Base-by-base conservation (phyloP, 768 basidiomycete species). In the Daedaleopsis nitida region DNA sequence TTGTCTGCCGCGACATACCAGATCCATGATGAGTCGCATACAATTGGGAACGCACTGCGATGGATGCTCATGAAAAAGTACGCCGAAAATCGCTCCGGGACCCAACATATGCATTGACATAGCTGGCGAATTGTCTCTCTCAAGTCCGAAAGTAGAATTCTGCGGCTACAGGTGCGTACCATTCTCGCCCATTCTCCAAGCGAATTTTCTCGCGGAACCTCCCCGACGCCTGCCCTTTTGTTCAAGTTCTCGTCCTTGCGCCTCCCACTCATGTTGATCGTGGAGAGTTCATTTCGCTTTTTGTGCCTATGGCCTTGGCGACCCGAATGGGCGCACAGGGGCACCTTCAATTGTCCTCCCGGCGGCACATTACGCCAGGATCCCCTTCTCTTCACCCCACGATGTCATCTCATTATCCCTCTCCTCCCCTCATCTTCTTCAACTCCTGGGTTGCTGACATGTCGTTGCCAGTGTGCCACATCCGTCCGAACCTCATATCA, bases 1-100 rank as follows among this genome's bases (percentile, higher is more conserved):
- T 80, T 95, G 65, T 91, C 92, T 17, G 86, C 91, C 7, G 95
- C 91, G 7, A 98, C 96, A 1, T 99, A 88, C 77, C 92, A 91
- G 72, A 89, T 98, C 49, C 81, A 88, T 71, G 89, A 98, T 70
- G 97, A 99, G 77, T 89, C 93, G 1, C 96, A 99, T 75, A 98
- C 96, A 1, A 85, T 98, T 27, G 97, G 97, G 6, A 99, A 99
- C 68, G 84, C 94, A 0, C 80, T 98, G 42, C 78, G 96, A 38
- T 99, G 95, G 95, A 98, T 98, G 89, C 73, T 98, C 60, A 98
- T 98, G 96, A 97, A 98, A 79, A 96, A 99, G 97, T 98, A 67
- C 57, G 88, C 69, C 39, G 5, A 37, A 19, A 19, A 59, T 6
- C 55, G n/a, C 35, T 23, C 38, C 27, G 16, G 9, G 34, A 9